Base-by-base conservation (phyloP, 2,329 filamentous ascomycete genomes). In the Chaetomium sp. region DNA sequence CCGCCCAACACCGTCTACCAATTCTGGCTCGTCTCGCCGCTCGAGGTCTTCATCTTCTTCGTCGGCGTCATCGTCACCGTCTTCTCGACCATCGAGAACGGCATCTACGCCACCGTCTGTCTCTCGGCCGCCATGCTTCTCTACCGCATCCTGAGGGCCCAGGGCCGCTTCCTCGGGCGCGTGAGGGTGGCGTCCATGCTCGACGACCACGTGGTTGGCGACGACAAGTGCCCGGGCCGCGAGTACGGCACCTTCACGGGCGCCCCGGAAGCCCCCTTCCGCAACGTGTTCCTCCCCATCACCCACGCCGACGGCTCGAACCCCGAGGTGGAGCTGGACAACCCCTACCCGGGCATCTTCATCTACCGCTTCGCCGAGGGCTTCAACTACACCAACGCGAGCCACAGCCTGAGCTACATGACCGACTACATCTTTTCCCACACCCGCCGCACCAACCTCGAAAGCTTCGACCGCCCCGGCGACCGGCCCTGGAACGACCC, bases 401-500 rank as follows among this genome's bases (percentile, higher is more conserved):
- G 92, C 72, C 89, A 92, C 75, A 93, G 96, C 69, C 86, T 97
- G 63, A 93, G 97, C 73, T 86, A 92, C 72, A 82, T 96, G 58
- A 85, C 87, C 2, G 78, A 83, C 2, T 85, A 87, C 70, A 86
- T 96, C 55, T 89, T 90, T 70, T 76, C 82, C 51, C 79, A 88
- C 66, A 96, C 93, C 2, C 87, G 90, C 45, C 89, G 92, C 35
- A 96, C 92, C 1, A 91, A 90, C 68, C 81, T 87, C 0, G 80
- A 90, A 63, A 80, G 83, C 1, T 96, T 88, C 72, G 77, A 81
- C 4, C 83, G 83, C 3, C 82, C 81, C 2, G 90, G 90, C 27
- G 94, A 99, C 74, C 85, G 93, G 8, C 93, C 95, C 0, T 98
- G 95, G 95, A 98, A 97, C 72, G 91, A 97, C 74, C 92, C 94